Evolutionary conservation across 192 early-diverging fungal species (phyloP), one percentile per base, ranked within the genome.

Genomic region (Linnemannia exigua): DNA sequence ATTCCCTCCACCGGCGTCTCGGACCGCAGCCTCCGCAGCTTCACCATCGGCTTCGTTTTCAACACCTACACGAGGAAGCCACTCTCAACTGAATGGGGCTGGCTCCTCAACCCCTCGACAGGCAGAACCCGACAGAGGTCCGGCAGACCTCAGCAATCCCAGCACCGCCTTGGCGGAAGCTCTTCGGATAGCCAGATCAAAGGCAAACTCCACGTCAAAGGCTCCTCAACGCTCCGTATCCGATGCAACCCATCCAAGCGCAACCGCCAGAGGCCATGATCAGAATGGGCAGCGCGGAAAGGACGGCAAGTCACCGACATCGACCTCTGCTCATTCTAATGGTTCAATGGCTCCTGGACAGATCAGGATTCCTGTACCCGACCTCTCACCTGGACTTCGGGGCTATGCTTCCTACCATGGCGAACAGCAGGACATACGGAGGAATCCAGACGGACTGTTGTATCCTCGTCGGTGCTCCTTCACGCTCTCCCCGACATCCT

Each of bases 401-500:
- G 78, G 78, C 11, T 79, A 76, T 46, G 67, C 72, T 6, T n/a
- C 68, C 5, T 73, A 85, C 22, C 25, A 16, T 41, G 47, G 66
- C 2, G 46, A 61, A 3, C 79, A 71, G 14, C 72, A 74, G 46
- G 52, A 68, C 48, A 22, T 74, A 16, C 58, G 50, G 7, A 47
- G 75, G 22, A 82, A 76, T 67, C 77, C 73, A 48, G 77, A 85
- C 19, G 81, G 75, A 14, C 51, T 74, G 35, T 33, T 78, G 7
- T 86, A 86, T 54, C 47, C 41, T n/a, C 73, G 77, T 25, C 73
- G 75, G 4, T 80, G 78, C 19, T 80, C 78, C 3, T 80, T 86
- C 63, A 86, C 84, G 16, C 79, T 86, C 33, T 86, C 84, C 5
- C 84, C 84, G 15, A 86, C 84, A 2, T 86, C 84, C 0, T 86